Evolutionary conservation across 2,329 filamentous ascomycete genomes (phyloP).

Genomic region (Penicillium sp.): DNA sequence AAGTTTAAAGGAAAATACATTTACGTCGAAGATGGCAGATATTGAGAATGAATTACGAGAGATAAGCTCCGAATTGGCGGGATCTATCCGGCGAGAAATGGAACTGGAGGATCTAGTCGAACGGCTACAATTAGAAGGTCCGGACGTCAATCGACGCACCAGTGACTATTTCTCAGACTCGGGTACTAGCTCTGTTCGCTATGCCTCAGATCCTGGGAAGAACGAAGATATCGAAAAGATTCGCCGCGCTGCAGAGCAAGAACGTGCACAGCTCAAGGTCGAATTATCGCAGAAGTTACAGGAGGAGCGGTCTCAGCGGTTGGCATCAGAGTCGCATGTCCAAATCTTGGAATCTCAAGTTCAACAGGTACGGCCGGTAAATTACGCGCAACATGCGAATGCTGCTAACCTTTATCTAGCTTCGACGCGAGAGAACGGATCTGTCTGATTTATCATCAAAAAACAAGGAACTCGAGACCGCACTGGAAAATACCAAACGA

Average conservation of each 20-base stretch:
- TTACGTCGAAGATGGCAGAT: constrained; percentile 68
- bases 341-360: constrained; percentile 77
- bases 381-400: background rate
- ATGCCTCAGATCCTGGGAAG: constrained; percentile 60
- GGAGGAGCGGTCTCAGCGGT: constrained; percentile 74
- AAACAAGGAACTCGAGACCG: constrained; percentile 73
- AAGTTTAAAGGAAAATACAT: constrained; percentile 43
- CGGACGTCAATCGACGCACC: constrained; percentile 66
- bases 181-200: constrained; percentile 79
- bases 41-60: constrained; percentile 92
- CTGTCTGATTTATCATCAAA: constrained; percentile 50
- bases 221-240: constrained; percentile 75
- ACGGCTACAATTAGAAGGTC: constrained; percentile 72
- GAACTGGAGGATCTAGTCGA: constrained; percentile 94
- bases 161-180: constrained; percentile 99
- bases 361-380: constrained; percentile 52
- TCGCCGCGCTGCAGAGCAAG: constrained; percentile 81
- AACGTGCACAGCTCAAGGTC: constrained; percentile 79
- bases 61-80: constrained; percentile 87
- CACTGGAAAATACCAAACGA: constrained; percentile 77
- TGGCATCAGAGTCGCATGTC: constrained; percentile 78
- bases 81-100: constrained; percentile 92
- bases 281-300: constrained; percentile 84
- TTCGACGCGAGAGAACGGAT: constrained; percentile 54
- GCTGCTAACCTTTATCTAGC: constrained; percentile 23